Conservation (phyloP, 306 rosid genomes). For the Prunus fruticosa region DNA sequence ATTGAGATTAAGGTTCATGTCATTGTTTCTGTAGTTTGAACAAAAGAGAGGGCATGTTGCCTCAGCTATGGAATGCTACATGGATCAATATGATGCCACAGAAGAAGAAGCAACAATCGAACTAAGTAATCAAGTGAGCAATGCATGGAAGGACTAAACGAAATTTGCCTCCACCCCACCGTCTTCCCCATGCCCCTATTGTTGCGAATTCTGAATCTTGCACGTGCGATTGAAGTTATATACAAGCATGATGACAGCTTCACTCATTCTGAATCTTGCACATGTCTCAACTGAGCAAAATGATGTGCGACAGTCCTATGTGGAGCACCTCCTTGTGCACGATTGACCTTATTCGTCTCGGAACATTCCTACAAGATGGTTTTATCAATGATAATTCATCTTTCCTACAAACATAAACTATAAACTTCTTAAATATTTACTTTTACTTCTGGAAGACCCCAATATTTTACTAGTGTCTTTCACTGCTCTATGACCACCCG, state of each 20-base stretch:
- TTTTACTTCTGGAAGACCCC: no score
- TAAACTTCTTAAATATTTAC: no score
- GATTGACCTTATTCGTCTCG: no score
- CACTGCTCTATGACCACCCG: no score
- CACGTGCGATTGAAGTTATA: background rate
- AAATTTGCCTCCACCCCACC: background rate
- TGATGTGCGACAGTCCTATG: no score
- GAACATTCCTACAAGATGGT: no score
- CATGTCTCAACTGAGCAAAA: no score
- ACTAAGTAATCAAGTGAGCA: background rate
- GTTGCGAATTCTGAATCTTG: background rate
- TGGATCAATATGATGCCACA: background rate
- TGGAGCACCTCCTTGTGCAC: no score
- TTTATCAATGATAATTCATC: no score
- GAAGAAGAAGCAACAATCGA: background rate
- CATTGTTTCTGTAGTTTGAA: background rate
- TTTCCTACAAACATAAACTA: no score
- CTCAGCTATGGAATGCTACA: background rate
- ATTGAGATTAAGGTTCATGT: no score
- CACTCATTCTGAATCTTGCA: background rate
- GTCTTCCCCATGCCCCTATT: background rate
- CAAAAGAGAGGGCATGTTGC: background rate
- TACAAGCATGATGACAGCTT: background rate
- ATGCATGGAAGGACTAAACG: background rate
- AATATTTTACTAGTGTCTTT: no score